Base-by-base conservation (phyloP, 2,329 filamentous ascomycete genomes). In the Cladosporium cucumerinum region DNA sequence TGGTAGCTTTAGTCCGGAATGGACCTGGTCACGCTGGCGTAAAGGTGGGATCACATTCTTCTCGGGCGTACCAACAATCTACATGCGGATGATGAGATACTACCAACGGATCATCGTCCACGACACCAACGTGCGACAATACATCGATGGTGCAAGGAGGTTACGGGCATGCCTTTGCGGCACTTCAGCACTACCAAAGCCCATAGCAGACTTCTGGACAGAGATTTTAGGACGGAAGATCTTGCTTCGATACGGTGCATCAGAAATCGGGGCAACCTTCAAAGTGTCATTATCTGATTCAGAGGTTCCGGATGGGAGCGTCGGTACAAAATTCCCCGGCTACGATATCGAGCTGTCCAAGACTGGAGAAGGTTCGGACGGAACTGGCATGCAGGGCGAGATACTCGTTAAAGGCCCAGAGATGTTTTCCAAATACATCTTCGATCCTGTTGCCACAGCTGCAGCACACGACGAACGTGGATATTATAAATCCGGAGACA, bases 61-160 rank as follows among this genome's bases (percentile, higher is more conserved):
- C 74, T 80, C 81, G 68, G 82, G 80, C 18, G 82, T 84, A 1
- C 82, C 82, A 3, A 84, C 82, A 1, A 82, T 84, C 32, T 84
- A 83, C 71, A 79, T 81, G 54, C 77, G 81, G 0, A 72, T 84
- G 59, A 78, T 80, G 64, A 78, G 82, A 63, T 79, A 82, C 61
- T 80, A 77, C 61, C 76, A 79, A 69, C 74, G 73, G 25, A 70
- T 54, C 1, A 66, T 81, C 21, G 63, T 69, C 3, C 74, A 75
- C 39, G 64, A 73, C 10, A 65, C 74, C 1, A 65, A 77, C 8
- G 66, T 68, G 28, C 69, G 72, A 6, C 72, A 75, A 48, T 85
- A 83, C 70, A 72, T 81, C 30, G 73, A 75, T 12, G 82, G 79
- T 1, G 79, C 80, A 1, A 71, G 77, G 32, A 75, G 75, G 21